Evolutionary conservation across 2,329 filamentous ascomycete species (phyloP), one percentile per base, ranked within the genome.

Genomic region (Phoma sp.): DNA sequence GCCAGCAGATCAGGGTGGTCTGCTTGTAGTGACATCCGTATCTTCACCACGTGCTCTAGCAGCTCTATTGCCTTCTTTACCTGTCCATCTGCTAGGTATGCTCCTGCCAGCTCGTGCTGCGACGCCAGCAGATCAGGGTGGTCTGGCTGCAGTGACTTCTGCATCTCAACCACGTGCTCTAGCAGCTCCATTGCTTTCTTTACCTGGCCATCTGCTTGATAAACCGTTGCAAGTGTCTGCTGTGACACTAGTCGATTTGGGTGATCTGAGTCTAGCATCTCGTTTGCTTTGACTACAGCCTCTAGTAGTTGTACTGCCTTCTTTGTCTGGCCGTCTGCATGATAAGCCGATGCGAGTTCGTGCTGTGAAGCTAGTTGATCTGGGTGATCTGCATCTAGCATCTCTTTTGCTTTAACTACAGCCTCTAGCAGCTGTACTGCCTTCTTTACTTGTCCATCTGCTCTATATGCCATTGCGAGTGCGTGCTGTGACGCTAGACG

Each of bases 341-440:
- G 1, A 7, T 49, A 49, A 24, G 51, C 51, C 19, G n/a, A 1
- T 32, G 46, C 56, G 13, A 60, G 53, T 13, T 2, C 35, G 33
- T 59, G 48, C 40, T 59, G 47, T 19, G 54, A 55, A 19, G 27
- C n/a, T 12, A 58, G 54, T 47, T 36, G 49, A 2, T 29, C 3
- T 1, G 27, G 6, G 6, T 29, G 27, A 10, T 29, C 27, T 29
- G 10, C 8, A 8, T 10, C 8, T 29, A 29, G 8, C 7, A 8
- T 29, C 10, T 29, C 10, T 10, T 10, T 1, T 29, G 10, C 27
- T 3, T 8, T 10, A 2, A 49, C 45, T 19, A 49, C 45, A 8
- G 2, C 10, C 45, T 55, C 51, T 27, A 55, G 44, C 24, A 55
- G 46, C 40, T 55, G 32, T 24, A 58, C 41, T 39, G 57, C 57